Evolutionary conservation across 352 stramenopile genomes (phyloP), one percentile per base, ranked within the genome.

Genomic region (Globisporangium uncinulatum): DNA sequence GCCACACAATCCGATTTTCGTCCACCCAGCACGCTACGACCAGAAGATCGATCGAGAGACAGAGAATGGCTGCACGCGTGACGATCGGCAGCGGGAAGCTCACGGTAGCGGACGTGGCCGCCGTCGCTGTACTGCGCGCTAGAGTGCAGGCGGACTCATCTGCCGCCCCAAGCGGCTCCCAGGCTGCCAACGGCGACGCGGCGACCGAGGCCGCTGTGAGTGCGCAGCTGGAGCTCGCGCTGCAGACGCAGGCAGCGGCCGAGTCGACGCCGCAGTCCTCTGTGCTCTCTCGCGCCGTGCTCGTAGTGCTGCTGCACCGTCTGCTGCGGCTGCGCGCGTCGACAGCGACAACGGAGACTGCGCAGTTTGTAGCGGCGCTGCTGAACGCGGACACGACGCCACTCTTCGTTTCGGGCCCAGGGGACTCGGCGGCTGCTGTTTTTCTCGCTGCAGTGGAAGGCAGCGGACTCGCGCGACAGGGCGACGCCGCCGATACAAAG

Each of bases 331-430:
- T 69, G 41, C 55, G 67, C 57, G 31, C 52, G 31, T 65, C 79
- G 17, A 15, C 62, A 8, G 65, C 72, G 0, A 55, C 57, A 19
- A 31, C 68, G 8, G 63, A 75, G 48, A 76, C 67, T 34, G 67
- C 73, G 3, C 54, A 71, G 21, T 83, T 88, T 41, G 59, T 90
- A 51, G 67, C 74, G 1, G 39, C 55, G 15, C 48, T 91, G 51
- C 79, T 92, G 29, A 92, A 92, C 63, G 65, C 80, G 47, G 56
- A 85, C 62, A 58, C 83, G 48, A 54, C 73, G 21, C 75, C 74
- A 8, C 41, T 71, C 17, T 56, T 82, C 15, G 42, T 57, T 4
- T 51, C 65, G 11, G 69, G 61, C 17, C 45, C 60, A 2, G 61
- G 56, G 1, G 71, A 79, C 50, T 43, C 47, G 17, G 57, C 68